phyloP scores from a whole-genome alignment of 2,329 filamentous ascomycete species.

The Aspergillus sp. region DNA sequence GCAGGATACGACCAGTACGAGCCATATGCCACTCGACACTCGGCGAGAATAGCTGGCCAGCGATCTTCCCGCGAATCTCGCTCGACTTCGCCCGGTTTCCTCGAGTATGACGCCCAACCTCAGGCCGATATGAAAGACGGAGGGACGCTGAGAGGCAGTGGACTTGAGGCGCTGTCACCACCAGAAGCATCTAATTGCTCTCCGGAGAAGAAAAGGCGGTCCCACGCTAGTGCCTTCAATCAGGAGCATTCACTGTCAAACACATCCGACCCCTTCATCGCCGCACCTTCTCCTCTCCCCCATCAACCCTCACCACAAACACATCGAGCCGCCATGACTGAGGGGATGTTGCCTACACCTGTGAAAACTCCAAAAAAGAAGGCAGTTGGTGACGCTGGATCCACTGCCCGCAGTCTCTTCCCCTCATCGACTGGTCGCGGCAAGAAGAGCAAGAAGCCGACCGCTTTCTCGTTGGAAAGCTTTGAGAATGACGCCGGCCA shows the following conservation, averaged over 20 bases:
- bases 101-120: constrained; percentile 10
- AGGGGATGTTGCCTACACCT: constrained; percentile 50
- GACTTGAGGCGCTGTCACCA: constrained; percentile 18
- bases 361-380: constrained; percentile 54
- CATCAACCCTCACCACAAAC: constrained; percentile 13
- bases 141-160: constrained; percentile 14
- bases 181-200: constrained; percentile 18
- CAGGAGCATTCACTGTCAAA: constrained; percentile 12
- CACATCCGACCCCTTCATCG: constrained; percentile 14
- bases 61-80: constrained; percentile 17
- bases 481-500: constrained; percentile 25
- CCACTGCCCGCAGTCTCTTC: constrained; percentile 47
- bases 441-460: constrained; percentile 38
- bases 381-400: constrained; percentile 33
- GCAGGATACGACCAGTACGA: constrained; percentile 34
- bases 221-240: constrained; percentile 6
- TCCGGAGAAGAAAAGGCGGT: constrained; percentile 18
- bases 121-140: constrained; percentile 9
- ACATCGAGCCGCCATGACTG: constrained; percentile 21
- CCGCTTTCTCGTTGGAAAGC: constrained; percentile 37
- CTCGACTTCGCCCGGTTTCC: constrained; percentile 21
- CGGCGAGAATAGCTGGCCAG: constrained; percentile 30
- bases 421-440: constrained; percentile 40
- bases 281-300: constrained; percentile 12
- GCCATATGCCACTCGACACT: constrained; percentile 32